Conservation (phyloP, 2,329 filamentous ascomycete species). For the Epichloe scottii region DNA sequence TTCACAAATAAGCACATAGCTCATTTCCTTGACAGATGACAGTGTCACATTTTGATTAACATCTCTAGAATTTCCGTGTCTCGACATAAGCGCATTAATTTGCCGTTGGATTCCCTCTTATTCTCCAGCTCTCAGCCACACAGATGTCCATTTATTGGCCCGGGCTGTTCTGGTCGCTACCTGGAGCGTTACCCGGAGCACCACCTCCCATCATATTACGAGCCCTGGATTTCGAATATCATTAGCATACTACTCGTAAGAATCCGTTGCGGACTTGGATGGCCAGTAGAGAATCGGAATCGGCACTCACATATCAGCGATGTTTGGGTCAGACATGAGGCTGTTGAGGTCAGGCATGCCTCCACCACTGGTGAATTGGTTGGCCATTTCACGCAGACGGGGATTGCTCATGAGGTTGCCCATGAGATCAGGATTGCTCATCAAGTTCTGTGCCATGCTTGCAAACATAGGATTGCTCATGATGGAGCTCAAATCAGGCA, state of each 20-base stretch:
- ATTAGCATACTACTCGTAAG: background rate
- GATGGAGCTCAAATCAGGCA: slow-evolving; percentile 76
- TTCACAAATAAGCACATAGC: no score
- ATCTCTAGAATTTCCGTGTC: background rate
- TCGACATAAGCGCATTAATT: background rate
- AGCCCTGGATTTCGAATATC: slow-evolving; percentile 21
- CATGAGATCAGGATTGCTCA: slow-evolving; percentile 93
- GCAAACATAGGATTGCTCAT: slow-evolving; percentile 99
- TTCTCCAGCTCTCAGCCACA: background rate
- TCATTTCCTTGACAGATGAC: no score
- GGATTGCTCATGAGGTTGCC: slow-evolving; percentile 91
- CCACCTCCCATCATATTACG: slow-evolving; percentile 33
- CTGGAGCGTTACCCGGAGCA: slow-evolving; percentile 15
- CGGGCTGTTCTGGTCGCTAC: slow-evolving; percentile 6
- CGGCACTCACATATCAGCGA: slow-evolving; percentile 81
- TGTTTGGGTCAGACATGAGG: slow-evolving; percentile 83
- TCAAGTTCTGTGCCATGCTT: slow-evolving; percentile 91
- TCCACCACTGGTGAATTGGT: slow-evolving; percentile 60
- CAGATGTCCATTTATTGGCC: background rate
- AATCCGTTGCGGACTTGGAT: no score
- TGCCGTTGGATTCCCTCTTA: background rate
- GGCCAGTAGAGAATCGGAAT: background rate
- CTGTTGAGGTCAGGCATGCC: slow-evolving; percentile 80
- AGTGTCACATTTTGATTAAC: background rate
- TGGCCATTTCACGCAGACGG: slow-evolving; percentile 73